Conservation (phyloP, 2,329 filamentous ascomycete species). For the Cryphonectria carpinicola region DNA sequence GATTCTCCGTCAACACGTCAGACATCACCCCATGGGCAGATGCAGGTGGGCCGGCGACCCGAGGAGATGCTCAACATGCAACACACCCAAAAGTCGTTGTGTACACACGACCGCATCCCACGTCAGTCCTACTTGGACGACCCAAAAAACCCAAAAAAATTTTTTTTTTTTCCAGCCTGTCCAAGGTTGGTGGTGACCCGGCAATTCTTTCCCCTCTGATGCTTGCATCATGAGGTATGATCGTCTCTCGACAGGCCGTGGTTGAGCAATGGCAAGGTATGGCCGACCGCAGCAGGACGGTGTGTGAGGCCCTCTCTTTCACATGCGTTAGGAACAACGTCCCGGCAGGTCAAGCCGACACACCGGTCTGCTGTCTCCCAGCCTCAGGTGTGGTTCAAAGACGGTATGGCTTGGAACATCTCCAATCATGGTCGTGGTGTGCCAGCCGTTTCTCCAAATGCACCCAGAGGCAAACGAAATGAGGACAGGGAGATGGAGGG, state of each 20-base stretch:
- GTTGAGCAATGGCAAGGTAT: not conserved
- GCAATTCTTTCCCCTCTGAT: not conserved
- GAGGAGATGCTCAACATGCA: not conserved
- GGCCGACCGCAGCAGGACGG: not conserved
- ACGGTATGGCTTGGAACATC: not conserved
- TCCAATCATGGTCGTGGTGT: not conserved
- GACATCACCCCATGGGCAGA: slow-evolving; percentile 11
- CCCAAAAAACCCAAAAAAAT: too few relatives aligned
- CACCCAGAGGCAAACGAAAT: not conserved
- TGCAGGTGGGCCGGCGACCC: not conserved
- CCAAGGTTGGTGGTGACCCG: not conserved
- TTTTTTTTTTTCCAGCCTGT: not conserved
- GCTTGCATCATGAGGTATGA: not conserved
- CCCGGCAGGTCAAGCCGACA: not conserved
- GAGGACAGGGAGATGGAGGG: not conserved
- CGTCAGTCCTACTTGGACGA: not conserved
- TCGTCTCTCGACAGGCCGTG: not conserved
- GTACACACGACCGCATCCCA: not conserved
- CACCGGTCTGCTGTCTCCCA: not conserved
- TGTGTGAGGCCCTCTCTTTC: not conserved
- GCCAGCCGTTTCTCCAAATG: not conserved
- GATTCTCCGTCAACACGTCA: slow-evolving; percentile 1
- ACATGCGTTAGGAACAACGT: not conserved
- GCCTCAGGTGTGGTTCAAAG: not conserved
- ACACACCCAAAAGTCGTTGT: not conserved